Evolutionary conservation across 106 monocot species (phyloP).

Genomic region (Narthecium ossifragum): DNA sequence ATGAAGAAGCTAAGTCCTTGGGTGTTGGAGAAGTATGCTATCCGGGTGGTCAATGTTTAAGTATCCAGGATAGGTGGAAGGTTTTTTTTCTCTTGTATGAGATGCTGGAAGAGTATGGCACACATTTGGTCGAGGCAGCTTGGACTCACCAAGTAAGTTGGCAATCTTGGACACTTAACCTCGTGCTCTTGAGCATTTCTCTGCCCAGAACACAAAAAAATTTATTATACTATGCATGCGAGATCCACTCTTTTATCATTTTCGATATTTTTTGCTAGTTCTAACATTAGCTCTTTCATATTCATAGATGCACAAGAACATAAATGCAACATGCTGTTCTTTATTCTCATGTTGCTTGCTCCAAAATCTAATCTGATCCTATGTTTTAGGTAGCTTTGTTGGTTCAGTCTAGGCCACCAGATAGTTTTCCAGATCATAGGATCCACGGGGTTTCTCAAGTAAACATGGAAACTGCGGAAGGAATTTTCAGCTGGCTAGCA

Average conservation of each 20-base stretch:
- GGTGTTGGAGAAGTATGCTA: slow-evolving; percentile 50
- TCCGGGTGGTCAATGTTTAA: slow-evolving; percentile 21
- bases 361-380: too few species aligned
- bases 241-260: too few species aligned
- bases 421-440: not conserved
- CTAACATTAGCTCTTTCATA: too few species aligned
- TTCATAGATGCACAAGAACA: too few species aligned
- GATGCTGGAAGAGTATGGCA: slow-evolving; percentile 95
- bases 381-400: slow-evolving; percentile 64
- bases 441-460: slow-evolving; percentile 13
- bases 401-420: slow-evolving; percentile 31
- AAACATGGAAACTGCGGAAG: slow-evolving; percentile 61
- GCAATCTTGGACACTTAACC: too few species aligned
- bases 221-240: too few species aligned
- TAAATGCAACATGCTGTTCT: too few species aligned
- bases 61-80: slow-evolving; percentile 57
- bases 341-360: too few species aligned
- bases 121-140: slow-evolving; percentile 94
- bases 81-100: slow-evolving; percentile 81
- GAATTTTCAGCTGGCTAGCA: slow-evolving; percentile 64
- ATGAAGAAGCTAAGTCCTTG: slow-evolving; percentile 74
- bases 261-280: too few species aligned
- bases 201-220: too few species aligned
- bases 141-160: slow-evolving; percentile 80
- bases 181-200: too few species aligned